Percentiles rank a stretch among this genome's conserved stretches.
These are phyloP conservation scores for Cladosporium sp. DNA, from an alignment of 2,329 filamentous ascomycete genomes.

Conservation along the genomic window DNA sequence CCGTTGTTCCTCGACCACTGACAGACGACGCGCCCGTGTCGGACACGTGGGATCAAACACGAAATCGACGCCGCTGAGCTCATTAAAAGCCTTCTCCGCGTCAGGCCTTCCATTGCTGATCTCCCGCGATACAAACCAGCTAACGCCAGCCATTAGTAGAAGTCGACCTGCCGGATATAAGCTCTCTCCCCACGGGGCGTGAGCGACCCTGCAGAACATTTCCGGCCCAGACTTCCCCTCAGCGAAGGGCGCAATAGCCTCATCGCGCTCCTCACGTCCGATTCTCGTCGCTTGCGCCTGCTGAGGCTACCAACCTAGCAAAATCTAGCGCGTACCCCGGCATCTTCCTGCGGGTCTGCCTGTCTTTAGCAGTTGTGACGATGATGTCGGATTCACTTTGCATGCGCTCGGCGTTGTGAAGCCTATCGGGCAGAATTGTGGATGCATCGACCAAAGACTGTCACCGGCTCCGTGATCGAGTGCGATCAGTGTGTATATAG, in stretches of 20 bases:
- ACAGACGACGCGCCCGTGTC: too few species aligned
- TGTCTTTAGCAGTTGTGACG: not conserved
- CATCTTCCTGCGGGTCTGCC: not conserved
- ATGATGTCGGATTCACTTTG: too few species aligned
- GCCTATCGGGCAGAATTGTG: not conserved
- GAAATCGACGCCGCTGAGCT: not conserved
- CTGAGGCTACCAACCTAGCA: conserved; percentile 1
- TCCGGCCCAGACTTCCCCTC: too few species aligned
- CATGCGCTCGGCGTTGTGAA: not conserved
- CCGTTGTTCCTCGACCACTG: too few species aligned
- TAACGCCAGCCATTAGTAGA: not conserved
- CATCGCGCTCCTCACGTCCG: not conserved
- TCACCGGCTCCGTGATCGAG: too few species aligned
- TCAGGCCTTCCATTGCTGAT: not conserved
- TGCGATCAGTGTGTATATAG: not conserved
- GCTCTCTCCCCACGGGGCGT: not conserved
- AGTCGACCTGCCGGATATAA: not conserved
- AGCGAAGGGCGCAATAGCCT: not conserved
- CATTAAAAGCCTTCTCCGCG: not conserved
- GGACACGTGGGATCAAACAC: too few species aligned
- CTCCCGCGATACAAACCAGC: not conserved
- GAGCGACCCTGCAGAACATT: too few species aligned
- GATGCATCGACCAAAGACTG: too few species aligned
- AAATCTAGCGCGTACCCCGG: not conserved
- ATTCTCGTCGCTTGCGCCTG: not conserved